Percentiles rank a stretch among this genome's conserved stretches.
Evolutionary conservation across 129 eudicot genomes (phyloP).

Genomic region (Gnaphalium uliginosum): DNA sequence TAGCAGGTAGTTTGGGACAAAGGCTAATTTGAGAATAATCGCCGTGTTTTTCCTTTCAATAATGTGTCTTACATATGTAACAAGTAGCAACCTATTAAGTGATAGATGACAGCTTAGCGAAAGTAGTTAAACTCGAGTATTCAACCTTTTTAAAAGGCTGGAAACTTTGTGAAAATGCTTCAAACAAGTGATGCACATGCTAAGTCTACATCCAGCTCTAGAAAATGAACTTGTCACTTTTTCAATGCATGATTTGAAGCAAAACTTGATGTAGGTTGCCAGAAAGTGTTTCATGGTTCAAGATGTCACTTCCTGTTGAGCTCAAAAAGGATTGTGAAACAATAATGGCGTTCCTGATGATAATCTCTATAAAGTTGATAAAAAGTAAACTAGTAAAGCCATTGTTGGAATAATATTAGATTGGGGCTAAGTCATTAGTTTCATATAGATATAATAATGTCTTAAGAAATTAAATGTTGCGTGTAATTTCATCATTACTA

Average conservation of each 20-base stretch:
- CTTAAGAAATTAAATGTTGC: neutral
- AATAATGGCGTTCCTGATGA: conserved; percentile 20
- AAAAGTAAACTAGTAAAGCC: neutral
- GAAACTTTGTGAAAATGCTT: neutral
- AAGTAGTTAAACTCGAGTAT: conserved; percentile 17
- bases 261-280: neutral
- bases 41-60: neutral
- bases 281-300: neutral
- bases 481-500: neutral
- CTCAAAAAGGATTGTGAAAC: neutral
- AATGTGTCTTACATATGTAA: neutral
- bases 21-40: neutral
- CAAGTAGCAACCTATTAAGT: neutral
- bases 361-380: conserved; percentile 1
- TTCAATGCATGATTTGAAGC: neutral
- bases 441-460: neutral
- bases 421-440: neutral
- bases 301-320: neutral
- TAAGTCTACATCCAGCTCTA: neutral
- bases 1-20: neutral
- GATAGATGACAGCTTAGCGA: neutral
- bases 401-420: neutral
- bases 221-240: neutral
- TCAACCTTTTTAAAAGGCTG: conserved; percentile 6
- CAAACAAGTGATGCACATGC: neutral